Percentiles rank a stretch among this genome's conserved stretches.
These are phyloP conservation scores for Brettanomyces sp. DNA, from an alignment of 805 yeast species.

Conservation along the genomic window DNA sequence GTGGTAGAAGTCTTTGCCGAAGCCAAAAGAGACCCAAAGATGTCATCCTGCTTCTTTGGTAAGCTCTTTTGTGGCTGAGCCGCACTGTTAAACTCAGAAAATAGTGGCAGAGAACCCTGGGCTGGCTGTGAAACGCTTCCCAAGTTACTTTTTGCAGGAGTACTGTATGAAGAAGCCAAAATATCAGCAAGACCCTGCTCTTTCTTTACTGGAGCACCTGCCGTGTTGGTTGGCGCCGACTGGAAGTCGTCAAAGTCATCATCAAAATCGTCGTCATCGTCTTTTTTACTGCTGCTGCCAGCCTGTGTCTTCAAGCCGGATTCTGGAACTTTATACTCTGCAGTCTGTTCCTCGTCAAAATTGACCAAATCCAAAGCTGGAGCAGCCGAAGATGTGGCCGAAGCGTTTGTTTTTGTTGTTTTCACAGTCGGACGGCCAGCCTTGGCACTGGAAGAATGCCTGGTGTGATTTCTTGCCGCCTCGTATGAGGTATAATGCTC, in stretches of 20 bases:
- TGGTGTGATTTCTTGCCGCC: conserved; percentile 6
- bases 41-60: conserved; percentile 32
- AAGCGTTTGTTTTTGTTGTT: conserved; percentile 26
- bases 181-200: conserved; percentile 25
- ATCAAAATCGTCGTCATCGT: conserved; percentile 42
- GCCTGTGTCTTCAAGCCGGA: conserved; percentile 3
- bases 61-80: no score
- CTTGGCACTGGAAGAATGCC: conserved; percentile 17
- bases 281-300: conserved; percentile 3
- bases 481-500: not conserved
- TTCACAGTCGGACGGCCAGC: not conserved
- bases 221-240: conserved; percentile 30
- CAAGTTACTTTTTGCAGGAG: not conserved
- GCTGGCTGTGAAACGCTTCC: conserved; percentile 9
- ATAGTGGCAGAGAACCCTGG: conserved; percentile 31
- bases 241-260: conserved; percentile 82
- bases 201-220: conserved; percentile 9
- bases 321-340: not conserved
- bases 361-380: conserved; percentile 39
- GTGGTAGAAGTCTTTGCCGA: conserved; percentile 42
- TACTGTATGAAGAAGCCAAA: conserved; percentile 20
- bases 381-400: conserved; percentile 4
- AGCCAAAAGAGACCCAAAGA: conserved; percentile 62
- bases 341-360: conserved; percentile 25
- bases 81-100: conserved; percentile 14